Evolutionary conservation across 2,329 filamentous ascomycete species (phyloP).

Genomic region (Neonectria faginata): DNA sequence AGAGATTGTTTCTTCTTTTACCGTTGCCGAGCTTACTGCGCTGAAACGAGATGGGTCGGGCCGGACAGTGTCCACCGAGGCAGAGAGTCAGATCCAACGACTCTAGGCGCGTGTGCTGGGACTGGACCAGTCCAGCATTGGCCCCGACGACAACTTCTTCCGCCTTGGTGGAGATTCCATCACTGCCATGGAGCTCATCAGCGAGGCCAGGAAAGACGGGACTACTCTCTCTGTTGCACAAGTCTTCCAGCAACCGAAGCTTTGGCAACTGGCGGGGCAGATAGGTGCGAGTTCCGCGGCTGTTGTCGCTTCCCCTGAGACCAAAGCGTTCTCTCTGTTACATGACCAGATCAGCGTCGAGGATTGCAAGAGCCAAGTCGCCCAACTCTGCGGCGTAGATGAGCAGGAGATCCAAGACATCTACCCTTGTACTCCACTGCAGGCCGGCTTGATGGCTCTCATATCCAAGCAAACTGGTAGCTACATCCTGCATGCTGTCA

Average conservation of each 20-base stretch:
- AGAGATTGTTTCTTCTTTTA: background rate
- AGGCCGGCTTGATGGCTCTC: conserved; percentile 31
- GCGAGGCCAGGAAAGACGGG: too few species aligned
- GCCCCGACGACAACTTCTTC: conserved; percentile 44
- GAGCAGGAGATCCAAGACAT: background rate
- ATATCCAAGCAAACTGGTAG: conserved; percentile 35
- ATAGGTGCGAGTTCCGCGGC: background rate
- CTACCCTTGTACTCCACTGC: background rate
- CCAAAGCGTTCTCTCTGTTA: background rate
- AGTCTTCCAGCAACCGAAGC: background rate
- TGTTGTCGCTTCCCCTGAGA: background rate
- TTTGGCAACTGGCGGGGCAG: background rate
- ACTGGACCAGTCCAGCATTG: conserved; percentile 41
- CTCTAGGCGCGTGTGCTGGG: conserved; percentile 31
- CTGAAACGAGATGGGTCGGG: background rate
- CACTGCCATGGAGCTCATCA: too few species aligned
- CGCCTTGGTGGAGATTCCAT: conserved; percentile 44
- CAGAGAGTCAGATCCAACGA: background rate
- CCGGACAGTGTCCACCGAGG: too few species aligned
- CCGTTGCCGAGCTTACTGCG: background rate
- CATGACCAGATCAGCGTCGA: background rate
- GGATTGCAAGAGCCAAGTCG: background rate
- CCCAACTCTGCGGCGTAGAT: conserved; percentile 1
- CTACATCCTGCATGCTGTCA: conserved; percentile 32
- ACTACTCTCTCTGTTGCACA: background rate